Evolutionary conservation across 148 eudicot species (phyloP).

Genomic region (Agrostemma githago): DNA sequence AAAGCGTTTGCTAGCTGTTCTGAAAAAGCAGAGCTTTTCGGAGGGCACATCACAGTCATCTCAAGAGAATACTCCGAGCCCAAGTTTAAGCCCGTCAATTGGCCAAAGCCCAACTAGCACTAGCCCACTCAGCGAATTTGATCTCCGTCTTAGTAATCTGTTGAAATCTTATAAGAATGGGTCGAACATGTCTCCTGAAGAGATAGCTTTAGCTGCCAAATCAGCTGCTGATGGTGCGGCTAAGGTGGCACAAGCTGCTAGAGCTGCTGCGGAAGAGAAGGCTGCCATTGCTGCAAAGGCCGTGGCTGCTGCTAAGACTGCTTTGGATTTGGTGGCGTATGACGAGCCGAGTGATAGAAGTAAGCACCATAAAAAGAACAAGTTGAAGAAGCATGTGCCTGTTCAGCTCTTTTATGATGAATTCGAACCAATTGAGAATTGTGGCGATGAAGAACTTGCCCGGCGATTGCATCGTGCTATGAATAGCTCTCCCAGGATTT

Average conservation of each 20-base stretch:
- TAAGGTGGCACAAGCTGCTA: constrained; percentile 59
- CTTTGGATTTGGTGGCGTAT: constrained; percentile 60
- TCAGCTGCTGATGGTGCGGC: constrained; percentile 51
- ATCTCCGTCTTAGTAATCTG: constrained; percentile 42
- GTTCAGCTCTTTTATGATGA: constrained; percentile 51
- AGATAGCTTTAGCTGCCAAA: constrained; percentile 61
- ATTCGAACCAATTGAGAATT: constrained; percentile 36
- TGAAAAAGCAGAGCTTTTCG: constrained; percentile 60
- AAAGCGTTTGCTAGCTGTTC: constrained; percentile 71
- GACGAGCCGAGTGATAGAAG: constrained; percentile 39
- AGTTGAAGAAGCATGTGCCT: constrained; percentile 71
- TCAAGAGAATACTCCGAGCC: constrained; percentile 28
- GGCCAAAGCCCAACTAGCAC: constrained; percentile 13
- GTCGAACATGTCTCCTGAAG: constrained; percentile 59
- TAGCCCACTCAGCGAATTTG: constrained; percentile 29
- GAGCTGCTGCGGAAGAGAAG: constrained; percentile 79
- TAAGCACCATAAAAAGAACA: constrained; percentile 48
- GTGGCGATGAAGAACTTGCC: constrained; percentile 78
- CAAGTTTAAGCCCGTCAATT: constrained; percentile 25
- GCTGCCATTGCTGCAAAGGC: constrained; percentile 79
- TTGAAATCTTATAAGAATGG: constrained; percentile 48
- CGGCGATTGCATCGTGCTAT: constrained; percentile 63
- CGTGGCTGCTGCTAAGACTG: constrained; percentile 71
- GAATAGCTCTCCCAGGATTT: constrained; percentile 76
- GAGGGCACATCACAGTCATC: constrained; percentile 39